Evolutionary conservation across 495 filamentous ascomycete genomes (phyloP).

Genomic region (Tuber microsphaerosporum): DNA sequence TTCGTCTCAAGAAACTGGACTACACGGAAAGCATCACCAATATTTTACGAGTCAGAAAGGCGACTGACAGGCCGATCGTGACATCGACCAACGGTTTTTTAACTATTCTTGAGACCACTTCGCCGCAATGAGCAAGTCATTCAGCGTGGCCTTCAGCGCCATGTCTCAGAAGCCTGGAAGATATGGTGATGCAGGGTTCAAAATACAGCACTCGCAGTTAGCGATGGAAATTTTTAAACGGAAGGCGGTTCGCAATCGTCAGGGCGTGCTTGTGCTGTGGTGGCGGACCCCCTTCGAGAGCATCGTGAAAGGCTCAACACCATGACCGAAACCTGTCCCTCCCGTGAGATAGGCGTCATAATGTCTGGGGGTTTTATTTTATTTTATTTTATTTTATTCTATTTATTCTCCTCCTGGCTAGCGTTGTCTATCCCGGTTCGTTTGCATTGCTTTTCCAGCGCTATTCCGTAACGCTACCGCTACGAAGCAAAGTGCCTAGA

Average conservation of each 20-base stretch:
- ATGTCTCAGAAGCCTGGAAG: constrained; percentile 16
- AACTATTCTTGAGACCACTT: constrained; percentile 14
- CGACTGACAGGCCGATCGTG: constrained; percentile 24
- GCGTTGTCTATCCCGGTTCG: background rate
- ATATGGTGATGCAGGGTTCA: background rate
- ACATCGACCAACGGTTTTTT: constrained; percentile 28
- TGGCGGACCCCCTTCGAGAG: background rate
- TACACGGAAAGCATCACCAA: constrained; percentile 21
- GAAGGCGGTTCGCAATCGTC: constrained; percentile 2
- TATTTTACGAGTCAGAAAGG: constrained; percentile 11
- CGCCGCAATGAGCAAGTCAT: constrained; percentile 21
- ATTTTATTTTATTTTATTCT: background rate
- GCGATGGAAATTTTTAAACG: constrained; percentile 17
- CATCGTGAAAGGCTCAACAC: constrained; percentile 20
- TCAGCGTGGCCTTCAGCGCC: constrained; percentile 11
- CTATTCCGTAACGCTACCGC: background rate
- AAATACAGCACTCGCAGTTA: constrained; percentile 19
- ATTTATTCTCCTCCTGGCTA: background rate
- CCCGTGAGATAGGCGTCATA: background rate
- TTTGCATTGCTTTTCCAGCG: background rate
- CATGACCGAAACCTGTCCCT: constrained; percentile 5
- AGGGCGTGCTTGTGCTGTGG: background rate
- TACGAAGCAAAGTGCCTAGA: background rate
- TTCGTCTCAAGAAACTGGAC: constrained; percentile 27
- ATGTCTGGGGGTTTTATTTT: background rate